Evolutionary conservation across 73 alveolate species (phyloP).

Genomic region (Uronychia binucleata): DNA sequence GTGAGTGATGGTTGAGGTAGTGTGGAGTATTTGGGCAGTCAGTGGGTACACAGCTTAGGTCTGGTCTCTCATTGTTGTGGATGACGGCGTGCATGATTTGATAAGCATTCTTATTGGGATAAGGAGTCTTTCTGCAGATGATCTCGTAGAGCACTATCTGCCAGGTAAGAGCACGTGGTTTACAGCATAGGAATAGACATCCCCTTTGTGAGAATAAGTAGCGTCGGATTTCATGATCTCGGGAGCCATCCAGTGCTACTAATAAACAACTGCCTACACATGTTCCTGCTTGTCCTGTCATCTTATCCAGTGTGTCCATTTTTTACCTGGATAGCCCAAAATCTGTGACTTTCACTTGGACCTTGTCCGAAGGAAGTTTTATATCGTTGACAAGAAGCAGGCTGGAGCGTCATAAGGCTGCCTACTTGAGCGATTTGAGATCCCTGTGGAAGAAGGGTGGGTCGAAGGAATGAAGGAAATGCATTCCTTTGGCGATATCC

Average conservation of each 20-base stretch:
- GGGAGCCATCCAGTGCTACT: constrained; percentile 98
- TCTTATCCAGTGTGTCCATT: constrained; percentile 41
- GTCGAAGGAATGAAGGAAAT: constrained; percentile 77
- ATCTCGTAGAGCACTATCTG: constrained; percentile 93
- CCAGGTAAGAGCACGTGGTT: not conserved
- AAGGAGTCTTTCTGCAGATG: constrained; percentile 90
- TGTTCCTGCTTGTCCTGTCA: constrained; percentile 82
- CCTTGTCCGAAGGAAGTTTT: constrained; percentile 57
- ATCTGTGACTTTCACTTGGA: constrained; percentile 88
- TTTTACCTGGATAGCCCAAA: constrained; percentile 89
- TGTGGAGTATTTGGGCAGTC: constrained; percentile 72
- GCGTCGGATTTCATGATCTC: constrained; percentile 82
- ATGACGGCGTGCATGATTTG: constrained; percentile 37
- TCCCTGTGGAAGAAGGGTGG: constrained; percentile 95
- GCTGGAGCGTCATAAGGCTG: constrained; percentile 11
- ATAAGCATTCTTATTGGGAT: constrained; percentile 6
- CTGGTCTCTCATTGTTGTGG: constrained; percentile 73
- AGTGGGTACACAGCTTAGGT: constrained; percentile 53
- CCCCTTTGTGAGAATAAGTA: constrained; percentile 86
- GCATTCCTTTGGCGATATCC: constrained; percentile 94
- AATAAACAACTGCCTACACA: constrained; percentile 11
- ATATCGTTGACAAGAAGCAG: constrained; percentile 73
- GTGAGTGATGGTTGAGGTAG: too few species aligned
- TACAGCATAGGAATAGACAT: constrained; percentile 94
- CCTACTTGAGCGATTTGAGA: constrained; percentile 87